Evolutionary conservation across 2,329 filamentous ascomycete species (phyloP).

Genomic region (Diplodia seriata): DNA sequence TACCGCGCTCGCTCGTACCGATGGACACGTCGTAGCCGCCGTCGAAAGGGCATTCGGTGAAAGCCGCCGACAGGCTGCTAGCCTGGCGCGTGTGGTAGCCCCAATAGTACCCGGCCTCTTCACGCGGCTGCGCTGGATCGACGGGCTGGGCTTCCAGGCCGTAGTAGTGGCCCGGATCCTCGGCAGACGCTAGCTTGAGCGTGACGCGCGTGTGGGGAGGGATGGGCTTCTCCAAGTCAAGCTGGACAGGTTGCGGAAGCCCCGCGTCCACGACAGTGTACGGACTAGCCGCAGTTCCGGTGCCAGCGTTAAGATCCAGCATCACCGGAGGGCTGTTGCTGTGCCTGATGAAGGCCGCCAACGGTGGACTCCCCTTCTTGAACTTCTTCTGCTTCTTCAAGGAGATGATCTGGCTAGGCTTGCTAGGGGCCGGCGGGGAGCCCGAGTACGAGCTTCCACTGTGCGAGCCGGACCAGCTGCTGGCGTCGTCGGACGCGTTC

Average conservation of each 20-base stretch:
- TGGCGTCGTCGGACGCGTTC: conserved; percentile 1
- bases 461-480: conserved; percentile 15
- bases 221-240: conserved; percentile 64
- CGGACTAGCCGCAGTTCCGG: neutral
- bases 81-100: conserved; percentile 76
- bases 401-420: conserved; percentile 46
- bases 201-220: conserved; percentile 77
- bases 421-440: conserved; percentile 43
- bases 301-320: conserved; percentile 32
- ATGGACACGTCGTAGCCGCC: conserved; percentile 83
- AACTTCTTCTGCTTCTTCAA: conserved; percentile 28
- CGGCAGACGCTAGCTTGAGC: conserved; percentile 64
- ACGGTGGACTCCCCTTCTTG: conserved; percentile 3
- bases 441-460: conserved; percentile 22
- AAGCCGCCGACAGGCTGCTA: conserved; percentile 71
- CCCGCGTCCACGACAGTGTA: conserved; percentile 59
- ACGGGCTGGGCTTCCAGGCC: conserved; percentile 64
- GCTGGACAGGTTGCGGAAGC: conserved; percentile 51
- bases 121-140: conserved; percentile 71
- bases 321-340: conserved; percentile 9
- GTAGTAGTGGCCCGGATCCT: conserved; percentile 44
- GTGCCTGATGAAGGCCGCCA: neutral
- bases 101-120: conserved; percentile 85
- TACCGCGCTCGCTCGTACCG: conserved; percentile 81
- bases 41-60: conserved; percentile 77